Conservation (phyloP, 768 basidiomycete species). For the Phaeolepiota aurea region DNA sequence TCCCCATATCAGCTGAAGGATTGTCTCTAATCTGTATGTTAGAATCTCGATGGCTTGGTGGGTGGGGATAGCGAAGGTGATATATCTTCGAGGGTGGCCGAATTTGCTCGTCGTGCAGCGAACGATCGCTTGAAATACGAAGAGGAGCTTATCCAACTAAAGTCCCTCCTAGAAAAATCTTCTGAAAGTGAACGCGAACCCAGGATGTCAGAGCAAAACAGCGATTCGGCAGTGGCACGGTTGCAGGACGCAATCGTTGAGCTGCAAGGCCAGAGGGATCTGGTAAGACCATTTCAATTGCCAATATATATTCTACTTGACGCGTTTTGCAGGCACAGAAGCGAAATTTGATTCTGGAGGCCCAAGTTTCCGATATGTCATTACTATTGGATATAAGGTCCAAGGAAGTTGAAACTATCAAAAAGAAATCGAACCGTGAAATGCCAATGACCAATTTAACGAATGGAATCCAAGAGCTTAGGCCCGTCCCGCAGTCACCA, state of each 20-base stretch:
- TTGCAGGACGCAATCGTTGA: constrained; percentile 2
- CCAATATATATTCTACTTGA: neutral
- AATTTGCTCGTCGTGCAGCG: constrained; percentile 37
- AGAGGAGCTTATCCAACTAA: constrained; percentile 36
- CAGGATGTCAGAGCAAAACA: constrained; percentile 10
- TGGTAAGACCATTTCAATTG: constrained; percentile 11
- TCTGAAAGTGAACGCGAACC: constrained; percentile 17
- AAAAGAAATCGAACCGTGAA: constrained; percentile 58
- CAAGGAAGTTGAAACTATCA: constrained; percentile 45
- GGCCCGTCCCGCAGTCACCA: constrained; percentile 12
- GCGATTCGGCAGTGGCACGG: neutral
- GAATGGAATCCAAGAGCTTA: constrained; percentile 14
- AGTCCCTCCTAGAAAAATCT: constrained; percentile 28
- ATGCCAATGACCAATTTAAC: constrained; percentile 33
- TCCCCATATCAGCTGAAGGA: neutral
- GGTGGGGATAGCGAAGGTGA: constrained; percentile 31
- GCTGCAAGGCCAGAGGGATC: constrained; percentile 11
- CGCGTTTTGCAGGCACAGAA: constrained; percentile 15
- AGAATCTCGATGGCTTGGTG: constrained; percentile 64
- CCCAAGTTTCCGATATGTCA: constrained; percentile 18
- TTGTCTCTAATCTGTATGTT: constrained; percentile 4
- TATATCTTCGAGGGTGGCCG: constrained; percentile 36
- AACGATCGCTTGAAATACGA: constrained; percentile 43
- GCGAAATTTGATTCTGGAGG: constrained; percentile 17
- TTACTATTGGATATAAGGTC: constrained; percentile 24